A percentile compares a stretch with the other conserved stretches of the same genome.
Evolutionary conservation across 108 stramenopile species (phyloP).

Genomic region (Nitzschia inconspicua): DNA sequence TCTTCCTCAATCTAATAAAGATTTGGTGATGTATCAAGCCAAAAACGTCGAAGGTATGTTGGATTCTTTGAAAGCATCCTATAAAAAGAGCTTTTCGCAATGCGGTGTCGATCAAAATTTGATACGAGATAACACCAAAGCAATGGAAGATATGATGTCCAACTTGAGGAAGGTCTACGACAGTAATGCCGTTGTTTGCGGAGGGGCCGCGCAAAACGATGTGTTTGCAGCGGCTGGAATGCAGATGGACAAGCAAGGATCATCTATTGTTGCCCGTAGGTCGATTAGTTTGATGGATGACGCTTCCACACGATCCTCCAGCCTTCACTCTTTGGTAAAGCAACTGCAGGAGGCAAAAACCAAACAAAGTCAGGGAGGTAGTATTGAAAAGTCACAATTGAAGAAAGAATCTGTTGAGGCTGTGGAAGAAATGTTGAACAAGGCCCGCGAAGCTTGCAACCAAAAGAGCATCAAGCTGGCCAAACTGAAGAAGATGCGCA

Average conservation of each 20-base stretch:
- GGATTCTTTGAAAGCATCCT: constrained; percentile 8
- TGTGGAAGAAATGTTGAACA: not conserved
- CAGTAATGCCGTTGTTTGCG: not conserved
- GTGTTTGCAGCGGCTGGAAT: not conserved
- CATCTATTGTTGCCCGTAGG: no score
- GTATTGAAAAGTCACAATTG: not conserved
- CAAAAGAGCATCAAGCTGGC: not conserved
- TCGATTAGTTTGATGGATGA: no score
- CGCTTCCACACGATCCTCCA: no score
- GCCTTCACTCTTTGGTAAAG: no score
- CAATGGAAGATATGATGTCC: constrained; percentile 3
- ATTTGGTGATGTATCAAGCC: no score
- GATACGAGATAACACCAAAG: constrained; percentile 4
- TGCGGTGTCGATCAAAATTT: constrained; percentile 7
- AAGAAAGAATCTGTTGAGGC: not conserved
- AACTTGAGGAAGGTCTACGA: not conserved
- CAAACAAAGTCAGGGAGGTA: no score
- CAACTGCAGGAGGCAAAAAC: no score
- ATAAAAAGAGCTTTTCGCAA: not conserved
- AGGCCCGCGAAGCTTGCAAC: not conserved
- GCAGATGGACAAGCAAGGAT: not conserved
- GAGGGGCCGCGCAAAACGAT: not conserved
- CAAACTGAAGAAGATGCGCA: not conserved
- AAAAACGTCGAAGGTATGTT: constrained; percentile 13
- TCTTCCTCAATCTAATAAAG: no score